phyloP scores from a whole-genome alignment of 768 basidiomycete genomes.

The Kwoniella heveanensis region DNA sequence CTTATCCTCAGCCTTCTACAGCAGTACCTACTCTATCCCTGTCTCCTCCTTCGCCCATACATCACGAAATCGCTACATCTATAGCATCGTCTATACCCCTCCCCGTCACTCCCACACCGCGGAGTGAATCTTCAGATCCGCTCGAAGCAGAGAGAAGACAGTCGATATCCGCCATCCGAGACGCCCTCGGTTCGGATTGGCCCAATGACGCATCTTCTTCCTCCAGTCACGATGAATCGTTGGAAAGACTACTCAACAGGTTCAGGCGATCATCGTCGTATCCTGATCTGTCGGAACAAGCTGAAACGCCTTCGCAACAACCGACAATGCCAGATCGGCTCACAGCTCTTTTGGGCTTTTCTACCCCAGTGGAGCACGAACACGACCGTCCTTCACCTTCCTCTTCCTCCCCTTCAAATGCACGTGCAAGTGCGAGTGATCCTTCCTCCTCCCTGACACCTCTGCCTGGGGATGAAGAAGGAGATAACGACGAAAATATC shows the following conservation, averaged over 20 bases:
- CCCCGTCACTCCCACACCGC: slow-evolving; percentile 10
- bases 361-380: slow-evolving; percentile 17
- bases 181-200: slow-evolving; percentile 24
- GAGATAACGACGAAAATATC: slow-evolving; percentile 6
- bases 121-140: slow-evolving; percentile 12
- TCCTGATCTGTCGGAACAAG: slow-evolving; percentile 12
- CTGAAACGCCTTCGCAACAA: slow-evolving; percentile 4
- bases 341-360: slow-evolving; percentile 33
- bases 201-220: slow-evolving; percentile 13
- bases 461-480: not conserved
- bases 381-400: not conserved
- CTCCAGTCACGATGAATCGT: not conserved
- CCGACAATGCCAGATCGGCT: slow-evolving; percentile 29
- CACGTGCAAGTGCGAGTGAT: not conserved
- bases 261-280: slow-evolving; percentile 21
- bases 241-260: slow-evolving; percentile 9
- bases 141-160: slow-evolving; percentile 10
- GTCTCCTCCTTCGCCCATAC: slow-evolving; percentile 4
- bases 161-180: slow-evolving; percentile 23
- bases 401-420: not conserved
- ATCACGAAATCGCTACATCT: not conserved
- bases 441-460: not conserved
- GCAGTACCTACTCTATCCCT: not conserved
- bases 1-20: not conserved
- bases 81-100: slow-evolving; percentile 8